These are phyloP conservation scores for Fragilaria radians DNA, from an alignment of 108 stramenopile genomes.

Conservation along the genomic window DNA sequence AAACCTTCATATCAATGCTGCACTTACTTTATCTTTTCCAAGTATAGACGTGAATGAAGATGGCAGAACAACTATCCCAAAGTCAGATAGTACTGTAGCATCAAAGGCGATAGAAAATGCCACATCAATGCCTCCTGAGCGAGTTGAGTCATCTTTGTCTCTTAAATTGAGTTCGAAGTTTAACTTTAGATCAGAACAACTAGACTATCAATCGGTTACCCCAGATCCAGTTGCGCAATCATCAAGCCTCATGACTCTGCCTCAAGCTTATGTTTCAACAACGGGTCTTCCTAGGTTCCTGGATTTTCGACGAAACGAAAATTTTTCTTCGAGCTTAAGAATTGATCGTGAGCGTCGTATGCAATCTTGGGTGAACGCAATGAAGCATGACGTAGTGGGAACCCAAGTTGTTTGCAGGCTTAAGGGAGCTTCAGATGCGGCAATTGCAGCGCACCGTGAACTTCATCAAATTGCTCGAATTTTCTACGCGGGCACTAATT, in stretches of 20 bases:
- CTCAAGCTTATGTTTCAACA: too few relatives aligned
- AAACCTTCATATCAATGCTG: conserved; percentile 75
- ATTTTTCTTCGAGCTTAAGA: conserved; percentile 68
- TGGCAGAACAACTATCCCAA: too few relatives aligned
- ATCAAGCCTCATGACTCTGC: too few relatives aligned
- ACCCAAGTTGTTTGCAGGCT: conserved; percentile 34
- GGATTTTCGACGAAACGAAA: conserved; percentile 65
- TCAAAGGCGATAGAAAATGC: too few relatives aligned
- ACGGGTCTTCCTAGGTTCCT: conserved; percentile 69
- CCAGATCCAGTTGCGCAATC: too few relatives aligned
- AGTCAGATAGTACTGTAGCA: too few relatives aligned
- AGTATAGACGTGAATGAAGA: conserved; percentile 37
- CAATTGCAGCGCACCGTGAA: conserved; percentile 48
- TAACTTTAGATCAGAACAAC: too few relatives aligned
- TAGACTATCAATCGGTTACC: too few relatives aligned
- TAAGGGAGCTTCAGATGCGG: conserved; percentile 34
- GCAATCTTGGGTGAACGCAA: conserved; percentile 45
- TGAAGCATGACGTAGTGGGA: conserved; percentile 17
- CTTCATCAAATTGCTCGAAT: conserved; percentile 62
- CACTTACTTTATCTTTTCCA: conserved; percentile 45
- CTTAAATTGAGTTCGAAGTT: too few relatives aligned
- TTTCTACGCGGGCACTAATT: conserved; percentile 64
- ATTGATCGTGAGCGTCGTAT: conserved; percentile 57
- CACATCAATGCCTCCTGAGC: too few relatives aligned
- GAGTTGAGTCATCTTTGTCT: too few relatives aligned